A percentile compares a stretch with the other conserved stretches of the same genome.
Conservation (phyloP, 495 filamentous ascomycete species). For the Hypomontagnella monticulosa region DNA sequence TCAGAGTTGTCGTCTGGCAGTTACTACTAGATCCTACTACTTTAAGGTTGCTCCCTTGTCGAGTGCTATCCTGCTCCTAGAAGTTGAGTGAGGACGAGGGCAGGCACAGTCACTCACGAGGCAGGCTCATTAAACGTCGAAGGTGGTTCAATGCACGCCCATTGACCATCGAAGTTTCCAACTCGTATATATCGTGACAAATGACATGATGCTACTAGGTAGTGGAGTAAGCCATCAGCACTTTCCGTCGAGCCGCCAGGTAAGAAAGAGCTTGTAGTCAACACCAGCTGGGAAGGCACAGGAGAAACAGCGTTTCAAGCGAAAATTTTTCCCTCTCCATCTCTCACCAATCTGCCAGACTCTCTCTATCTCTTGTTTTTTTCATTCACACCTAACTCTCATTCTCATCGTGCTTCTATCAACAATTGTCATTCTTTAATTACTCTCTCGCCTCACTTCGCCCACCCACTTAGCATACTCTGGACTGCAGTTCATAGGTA, state of each 20-base stretch:
- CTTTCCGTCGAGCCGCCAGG: conserved; percentile 8
- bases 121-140: neutral
- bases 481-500: conserved; percentile 26
- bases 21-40: neutral
- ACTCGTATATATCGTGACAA: conserved; percentile 22
- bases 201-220: conserved; percentile 12
- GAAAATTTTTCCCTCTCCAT: conserved; percentile 1
- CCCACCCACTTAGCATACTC: conserved; percentile 23
- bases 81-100: neutral
- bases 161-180: conserved; percentile 17
- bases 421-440: conserved; percentile 37
- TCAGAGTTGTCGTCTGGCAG: neutral
- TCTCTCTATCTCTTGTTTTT: conserved; percentile 18
- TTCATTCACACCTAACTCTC: conserved; percentile 14
- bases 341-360: conserved; percentile 2
- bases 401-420: conserved; percentile 22
- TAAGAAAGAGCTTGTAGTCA: neutral
- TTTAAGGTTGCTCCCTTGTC: neutral
- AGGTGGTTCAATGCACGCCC: neutral
- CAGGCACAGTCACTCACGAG: neutral
- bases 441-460: conserved; percentile 16
- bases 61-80: neutral
- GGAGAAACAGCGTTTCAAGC: conserved; percentile 24
- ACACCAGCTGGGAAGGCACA: conserved; percentile 19
- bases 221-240: neutral